phyloP scores from a whole-genome alignment of 305 asterid genomes.

The Caryopteris hybrid region DNA sequence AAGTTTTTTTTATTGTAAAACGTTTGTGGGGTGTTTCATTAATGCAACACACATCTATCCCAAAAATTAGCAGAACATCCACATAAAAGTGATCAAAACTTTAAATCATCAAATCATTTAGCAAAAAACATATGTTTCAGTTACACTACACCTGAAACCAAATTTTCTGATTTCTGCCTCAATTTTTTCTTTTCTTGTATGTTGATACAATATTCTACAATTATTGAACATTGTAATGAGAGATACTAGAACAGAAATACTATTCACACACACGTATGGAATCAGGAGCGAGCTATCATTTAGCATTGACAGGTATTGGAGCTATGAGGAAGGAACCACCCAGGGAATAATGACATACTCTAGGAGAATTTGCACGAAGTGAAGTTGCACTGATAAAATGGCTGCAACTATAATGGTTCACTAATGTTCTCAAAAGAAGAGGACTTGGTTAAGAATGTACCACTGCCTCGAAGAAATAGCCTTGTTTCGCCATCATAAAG shows the following conservation, averaged over 20 bases:
- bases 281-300: no score
- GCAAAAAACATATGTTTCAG: not conserved
- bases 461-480: slow-evolving; percentile 74
- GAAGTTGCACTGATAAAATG: not conserved
- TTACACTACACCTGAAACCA: not conserved
- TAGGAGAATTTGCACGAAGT: not conserved
- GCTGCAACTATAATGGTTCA: not conserved
- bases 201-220: not conserved
- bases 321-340: no score
- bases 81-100: not conserved
- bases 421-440: not conserved
- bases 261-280: not conserved
- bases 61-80: not conserved
- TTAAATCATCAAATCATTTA: not conserved
- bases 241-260: no score
- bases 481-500: slow-evolving; percentile 98
- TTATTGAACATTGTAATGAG: no score
- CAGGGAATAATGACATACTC: not conserved
- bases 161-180: not conserved
- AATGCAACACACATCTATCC: not conserved
- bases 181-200: not conserved
- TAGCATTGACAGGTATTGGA: not conserved
- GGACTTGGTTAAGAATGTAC: slow-evolving; percentile 33
- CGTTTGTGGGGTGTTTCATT: not conserved
- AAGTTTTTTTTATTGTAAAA: not conserved